phyloP scores from a whole-genome alignment of 768 basidiomycete species.

The Boletus vinaceobasis region DNA sequence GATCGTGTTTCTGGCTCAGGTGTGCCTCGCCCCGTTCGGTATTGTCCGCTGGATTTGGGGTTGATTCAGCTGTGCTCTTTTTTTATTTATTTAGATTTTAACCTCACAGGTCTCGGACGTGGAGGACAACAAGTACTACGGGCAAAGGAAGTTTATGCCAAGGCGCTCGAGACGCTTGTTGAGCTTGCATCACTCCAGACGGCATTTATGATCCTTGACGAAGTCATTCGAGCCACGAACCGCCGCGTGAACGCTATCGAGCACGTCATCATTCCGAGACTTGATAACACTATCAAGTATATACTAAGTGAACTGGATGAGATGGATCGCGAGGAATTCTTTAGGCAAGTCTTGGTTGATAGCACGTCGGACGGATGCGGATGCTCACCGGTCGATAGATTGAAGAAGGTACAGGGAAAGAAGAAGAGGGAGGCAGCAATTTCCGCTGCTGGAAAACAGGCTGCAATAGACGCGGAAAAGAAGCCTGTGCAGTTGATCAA shows the following conservation, averaged over 20 bases:
- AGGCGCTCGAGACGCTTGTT: slow-evolving; percentile 94
- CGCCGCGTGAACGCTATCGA: slow-evolving; percentile 98
- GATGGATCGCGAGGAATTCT: slow-evolving; percentile 96
- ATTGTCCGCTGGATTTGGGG: background rate
- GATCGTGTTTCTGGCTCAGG: slow-evolving; percentile 85
- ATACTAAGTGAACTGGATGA: slow-evolving; percentile 97
- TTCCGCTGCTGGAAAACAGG: slow-evolving; percentile 27
- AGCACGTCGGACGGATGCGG: background rate
- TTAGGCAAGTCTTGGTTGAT: slow-evolving; percentile 51
- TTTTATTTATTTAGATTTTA: slow-evolving; percentile 68
- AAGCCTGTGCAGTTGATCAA: slow-evolving; percentile 4
- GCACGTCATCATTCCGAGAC: slow-evolving; percentile 89
- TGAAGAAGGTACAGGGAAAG: slow-evolving; percentile 97
- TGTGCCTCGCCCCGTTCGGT: slow-evolving; percentile 26
- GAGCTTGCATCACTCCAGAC: slow-evolving; percentile 97
- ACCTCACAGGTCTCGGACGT: slow-evolving; percentile 92
- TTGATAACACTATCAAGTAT: slow-evolving; percentile 98
- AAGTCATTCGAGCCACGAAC: slow-evolving; percentile 99
- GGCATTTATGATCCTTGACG: slow-evolving; percentile 97
- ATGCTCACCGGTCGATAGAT: slow-evolving; percentile 40
- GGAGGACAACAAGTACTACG: slow-evolving; percentile 95
- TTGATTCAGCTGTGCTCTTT: background rate
- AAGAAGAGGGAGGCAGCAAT: slow-evolving; percentile 80
- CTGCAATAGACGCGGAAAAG: slow-evolving; percentile 1
- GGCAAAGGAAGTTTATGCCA: slow-evolving; percentile 96